phyloP scores from a whole-genome alignment of 176 grass and related monocot species.

The Tuctoria greenei region DNA sequence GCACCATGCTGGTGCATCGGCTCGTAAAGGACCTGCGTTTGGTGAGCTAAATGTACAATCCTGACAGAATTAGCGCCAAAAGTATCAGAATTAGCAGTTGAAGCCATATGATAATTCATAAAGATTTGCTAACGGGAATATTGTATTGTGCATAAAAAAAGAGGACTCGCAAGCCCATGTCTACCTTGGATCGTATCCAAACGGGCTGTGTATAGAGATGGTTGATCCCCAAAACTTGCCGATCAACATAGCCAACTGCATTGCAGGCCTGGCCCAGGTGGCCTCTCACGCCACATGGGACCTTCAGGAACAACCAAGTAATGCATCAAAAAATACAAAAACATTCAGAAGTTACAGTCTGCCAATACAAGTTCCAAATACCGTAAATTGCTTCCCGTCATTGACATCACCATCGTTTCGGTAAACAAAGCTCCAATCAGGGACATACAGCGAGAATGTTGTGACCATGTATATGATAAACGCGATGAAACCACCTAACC shows the following conservation, averaged over 20 bases:
- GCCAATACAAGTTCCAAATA: constrained; percentile 8
- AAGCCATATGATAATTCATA: not conserved
- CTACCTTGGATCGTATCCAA: constrained; percentile 67
- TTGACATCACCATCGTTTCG: constrained; percentile 39
- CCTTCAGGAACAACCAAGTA: constrained; percentile 34
- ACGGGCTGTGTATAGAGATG: constrained; percentile 68
- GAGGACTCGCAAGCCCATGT: not conserved
- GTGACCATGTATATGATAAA: constrained; percentile 58
- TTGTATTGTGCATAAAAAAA: too few species aligned
- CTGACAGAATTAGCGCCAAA: constrained; percentile 4
- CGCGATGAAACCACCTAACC: constrained; percentile 45
- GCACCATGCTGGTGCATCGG: constrained; percentile 58
- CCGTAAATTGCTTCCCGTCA: constrained; percentile 58
- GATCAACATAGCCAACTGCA: constrained; percentile 64
- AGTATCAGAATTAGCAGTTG: not conserved
- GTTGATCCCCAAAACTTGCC: constrained; percentile 63
- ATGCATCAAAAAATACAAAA: constrained; percentile 9
- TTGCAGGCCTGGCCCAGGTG: constrained; percentile 64
- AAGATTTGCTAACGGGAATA: too few species aligned
- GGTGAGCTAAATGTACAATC: constrained; percentile 59
- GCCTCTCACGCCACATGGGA: constrained; percentile 57
- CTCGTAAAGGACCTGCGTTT: constrained; percentile 40
- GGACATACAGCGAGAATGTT: constrained; percentile 48
- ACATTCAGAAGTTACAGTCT: not conserved
- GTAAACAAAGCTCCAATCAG: constrained; percentile 63